Percentiles rank a stretch among this genome's conserved stretches.
phyloP scores from a whole-genome alignment of 805 yeast species.

The Pichia exigua region DNA sequence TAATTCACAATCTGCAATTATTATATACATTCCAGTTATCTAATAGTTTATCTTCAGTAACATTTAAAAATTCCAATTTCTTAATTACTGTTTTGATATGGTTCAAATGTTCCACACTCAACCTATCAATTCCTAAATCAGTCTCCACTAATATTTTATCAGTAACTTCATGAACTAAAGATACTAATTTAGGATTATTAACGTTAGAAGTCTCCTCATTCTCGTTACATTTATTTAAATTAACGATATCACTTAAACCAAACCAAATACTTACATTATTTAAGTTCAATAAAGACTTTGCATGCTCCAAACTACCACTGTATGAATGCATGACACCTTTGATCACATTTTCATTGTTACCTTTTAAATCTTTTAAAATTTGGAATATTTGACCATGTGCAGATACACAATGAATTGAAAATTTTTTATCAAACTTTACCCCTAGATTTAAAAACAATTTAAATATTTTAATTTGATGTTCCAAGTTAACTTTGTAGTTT shows the following conservation, averaged over 20 bases:
- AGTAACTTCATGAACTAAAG: slow-evolving; percentile 14
- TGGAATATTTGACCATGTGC: slow-evolving; percentile 46
- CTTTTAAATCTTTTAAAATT: slow-evolving; percentile 33
- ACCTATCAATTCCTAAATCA: slow-evolving; percentile 33
- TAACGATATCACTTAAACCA: slow-evolving; percentile 24
- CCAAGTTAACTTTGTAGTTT: slow-evolving; percentile 44
- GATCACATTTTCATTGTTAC: slow-evolving; percentile 16
- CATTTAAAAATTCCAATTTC: background rate
- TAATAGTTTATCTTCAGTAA: background rate
- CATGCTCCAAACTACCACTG: slow-evolving; percentile 73
- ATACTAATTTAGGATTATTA: slow-evolving; percentile 7
- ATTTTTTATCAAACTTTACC: slow-evolving; percentile 16
- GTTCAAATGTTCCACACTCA: slow-evolving; percentile 8
- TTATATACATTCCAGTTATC: slow-evolving; percentile 1
- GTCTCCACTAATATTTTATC: slow-evolving; percentile 43
- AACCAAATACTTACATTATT: slow-evolving; percentile 32
- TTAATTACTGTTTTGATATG: background rate
- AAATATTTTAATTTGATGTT: slow-evolving; percentile 59
- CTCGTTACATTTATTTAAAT: slow-evolving; percentile 14
- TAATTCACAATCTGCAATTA: background rate
- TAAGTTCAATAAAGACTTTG: slow-evolving; percentile 39
- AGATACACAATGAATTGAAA: slow-evolving; percentile 76
- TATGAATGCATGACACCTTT: slow-evolving; percentile 72
- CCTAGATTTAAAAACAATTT: slow-evolving; percentile 50
- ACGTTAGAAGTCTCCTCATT: background rate